Evolutionary conservation across 441 rosid species (phyloP).

Genomic region (Cnidoscolus chayamansa): DNA sequence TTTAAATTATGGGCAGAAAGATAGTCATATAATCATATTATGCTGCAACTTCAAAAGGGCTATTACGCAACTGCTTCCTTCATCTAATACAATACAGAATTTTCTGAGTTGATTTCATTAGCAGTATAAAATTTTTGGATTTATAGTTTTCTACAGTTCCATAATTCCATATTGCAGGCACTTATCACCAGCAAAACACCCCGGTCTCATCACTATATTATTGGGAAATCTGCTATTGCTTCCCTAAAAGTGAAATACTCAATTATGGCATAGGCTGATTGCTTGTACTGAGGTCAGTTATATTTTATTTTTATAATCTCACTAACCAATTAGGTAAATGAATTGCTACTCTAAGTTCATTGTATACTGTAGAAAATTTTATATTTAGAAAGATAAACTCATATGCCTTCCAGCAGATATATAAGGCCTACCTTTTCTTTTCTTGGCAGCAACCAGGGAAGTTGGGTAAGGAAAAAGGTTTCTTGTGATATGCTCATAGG

Average conservation of each 20-base stretch:
- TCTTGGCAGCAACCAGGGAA: slow-evolving; percentile 14
- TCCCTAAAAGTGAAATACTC: neutral
- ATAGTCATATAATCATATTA: neutral
- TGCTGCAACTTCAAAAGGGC: neutral
- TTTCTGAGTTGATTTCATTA: neutral
- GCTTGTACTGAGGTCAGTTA: neutral
- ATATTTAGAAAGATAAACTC: neutral
- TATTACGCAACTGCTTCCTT: too few species aligned
- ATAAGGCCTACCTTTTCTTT: slow-evolving; percentile 6
- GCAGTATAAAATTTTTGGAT: neutral
- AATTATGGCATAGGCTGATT: slow-evolving; percentile 6
- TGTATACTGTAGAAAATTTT: neutral
- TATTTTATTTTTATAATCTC: neutral
- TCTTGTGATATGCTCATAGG: slow-evolving; percentile 19
- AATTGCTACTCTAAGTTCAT: neutral
- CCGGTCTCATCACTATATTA: slow-evolving; percentile 3
- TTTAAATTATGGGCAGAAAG: neutral
- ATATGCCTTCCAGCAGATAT: slow-evolving; percentile 13
- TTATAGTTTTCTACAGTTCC: neutral
- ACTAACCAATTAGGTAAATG: neutral
- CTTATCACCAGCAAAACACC: neutral
- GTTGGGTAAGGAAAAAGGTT: slow-evolving; percentile 23
- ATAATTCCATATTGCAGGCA: neutral
- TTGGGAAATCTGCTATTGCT: neutral
- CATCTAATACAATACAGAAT: neutral